A percentile compares a stretch with the other conserved stretches of the same genome.
Conservation (phyloP, 2,329 filamentous ascomycete genomes). For the Xylariaceae sp. region DNA sequence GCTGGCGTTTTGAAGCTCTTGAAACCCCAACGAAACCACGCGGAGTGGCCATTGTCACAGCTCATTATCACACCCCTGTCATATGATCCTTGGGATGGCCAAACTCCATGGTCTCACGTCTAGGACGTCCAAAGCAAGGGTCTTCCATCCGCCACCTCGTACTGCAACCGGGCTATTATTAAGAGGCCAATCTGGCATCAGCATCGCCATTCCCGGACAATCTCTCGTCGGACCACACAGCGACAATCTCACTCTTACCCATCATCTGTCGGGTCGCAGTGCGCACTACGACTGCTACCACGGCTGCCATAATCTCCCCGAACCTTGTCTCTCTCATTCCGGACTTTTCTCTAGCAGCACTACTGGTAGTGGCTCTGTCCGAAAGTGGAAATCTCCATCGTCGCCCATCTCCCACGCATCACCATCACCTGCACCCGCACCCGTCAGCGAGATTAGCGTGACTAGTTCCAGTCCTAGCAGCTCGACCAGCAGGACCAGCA, state of each 20-base stretch:
- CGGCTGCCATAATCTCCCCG: conserved; percentile 24
- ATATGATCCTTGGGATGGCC: conserved; percentile 27
- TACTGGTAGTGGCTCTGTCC: conserved; percentile 36
- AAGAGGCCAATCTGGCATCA: conserved; percentile 35
- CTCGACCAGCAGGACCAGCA: conserved; percentile 5
- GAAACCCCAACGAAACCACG: conserved; percentile 40
- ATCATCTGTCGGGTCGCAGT: conserved; percentile 5
- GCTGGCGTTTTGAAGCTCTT: conserved; percentile 34
- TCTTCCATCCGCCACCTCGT: conserved; percentile 33
- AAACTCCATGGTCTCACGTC: conserved; percentile 28
- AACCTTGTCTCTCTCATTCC: conserved; percentile 40
- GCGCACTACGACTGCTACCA: conserved; percentile 20
- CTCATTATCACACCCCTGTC: conserved; percentile 22
- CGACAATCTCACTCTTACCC: conserved; percentile 26
- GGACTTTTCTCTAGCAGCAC: conserved; percentile 41
- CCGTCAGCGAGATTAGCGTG: conserved; percentile 27
- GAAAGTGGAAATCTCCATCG: conserved; percentile 35
- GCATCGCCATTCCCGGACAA: conserved; percentile 30
- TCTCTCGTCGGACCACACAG: conserved; percentile 28
- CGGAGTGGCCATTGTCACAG: conserved; percentile 32
- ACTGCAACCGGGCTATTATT: conserved; percentile 31
- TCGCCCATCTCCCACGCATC: conserved; percentile 14
- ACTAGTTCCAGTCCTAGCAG: conserved; percentile 26
- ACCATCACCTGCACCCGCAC: conserved; percentile 22
- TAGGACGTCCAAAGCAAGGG: conserved; percentile 25